Percentiles rank a stretch among this genome's conserved stretches.
Conservation (phyloP, 1,284 basidiomycete species). For the Bondarzewia mesenterica region DNA sequence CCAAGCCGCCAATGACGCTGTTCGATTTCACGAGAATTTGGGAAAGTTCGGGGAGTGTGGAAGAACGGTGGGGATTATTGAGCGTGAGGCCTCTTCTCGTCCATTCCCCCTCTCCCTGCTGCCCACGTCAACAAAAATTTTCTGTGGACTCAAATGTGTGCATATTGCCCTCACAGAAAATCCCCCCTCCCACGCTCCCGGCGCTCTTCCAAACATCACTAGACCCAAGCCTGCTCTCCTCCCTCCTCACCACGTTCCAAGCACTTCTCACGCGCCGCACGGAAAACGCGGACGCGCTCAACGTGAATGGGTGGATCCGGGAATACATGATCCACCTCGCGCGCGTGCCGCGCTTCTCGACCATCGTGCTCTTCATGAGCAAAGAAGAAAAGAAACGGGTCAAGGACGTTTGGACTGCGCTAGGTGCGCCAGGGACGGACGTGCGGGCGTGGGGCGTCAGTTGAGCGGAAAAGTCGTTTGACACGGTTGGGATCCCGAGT, state of each 20-base stretch:
- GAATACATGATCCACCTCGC: not conserved
- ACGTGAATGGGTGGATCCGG: not conserved
- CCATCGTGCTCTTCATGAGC: not conserved
- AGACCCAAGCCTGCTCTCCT: constrained; percentile 50
- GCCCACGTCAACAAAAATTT: not conserved
- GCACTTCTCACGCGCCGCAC: too few species aligned
- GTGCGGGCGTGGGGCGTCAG: not conserved
- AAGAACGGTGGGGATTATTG: constrained; percentile 45
- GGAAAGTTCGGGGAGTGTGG: constrained; percentile 30
- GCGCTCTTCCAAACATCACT: constrained; percentile 57
- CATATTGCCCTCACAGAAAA: constrained; percentile 40
- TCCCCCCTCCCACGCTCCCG: constrained; percentile 58
- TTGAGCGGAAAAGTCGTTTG: too few species aligned
- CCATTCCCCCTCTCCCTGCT: not conserved
- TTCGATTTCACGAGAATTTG: constrained; percentile 52
- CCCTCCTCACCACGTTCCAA: constrained; percentile 44
- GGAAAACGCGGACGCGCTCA: too few species aligned
- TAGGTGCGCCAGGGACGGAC: not conserved
- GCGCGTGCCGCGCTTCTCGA: not conserved
- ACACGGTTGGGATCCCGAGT: too few species aligned
- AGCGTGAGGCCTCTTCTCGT: constrained; percentile 35
- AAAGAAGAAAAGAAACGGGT: not conserved
- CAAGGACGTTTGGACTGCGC: not conserved
- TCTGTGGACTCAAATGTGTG: too few species aligned
- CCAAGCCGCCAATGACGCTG: constrained; percentile 35